Percentiles rank a stretch among this genome's conserved stretches.
Conservation (phyloP, 202 grass and related monocot genomes). For the Setaria italica region DNA sequence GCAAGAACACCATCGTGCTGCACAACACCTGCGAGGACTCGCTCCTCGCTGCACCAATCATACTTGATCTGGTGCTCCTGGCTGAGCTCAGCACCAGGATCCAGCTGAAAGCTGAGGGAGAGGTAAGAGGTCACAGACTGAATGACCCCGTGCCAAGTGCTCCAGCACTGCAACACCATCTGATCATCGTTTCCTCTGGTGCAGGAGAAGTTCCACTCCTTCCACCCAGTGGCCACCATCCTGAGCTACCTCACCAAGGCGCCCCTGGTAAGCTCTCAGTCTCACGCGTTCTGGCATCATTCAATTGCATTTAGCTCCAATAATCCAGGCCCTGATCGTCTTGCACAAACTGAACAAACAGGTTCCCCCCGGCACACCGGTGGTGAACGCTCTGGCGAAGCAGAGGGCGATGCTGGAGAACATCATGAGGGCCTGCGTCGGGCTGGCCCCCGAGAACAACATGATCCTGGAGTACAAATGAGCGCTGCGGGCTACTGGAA, state of each 20-base stretch:
- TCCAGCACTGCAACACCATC: background rate
- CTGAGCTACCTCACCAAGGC: conserved; percentile 98
- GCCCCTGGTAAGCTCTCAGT: conserved; percentile 66
- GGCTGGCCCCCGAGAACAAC: conserved; percentile 92
- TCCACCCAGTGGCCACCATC: conserved; percentile 94
- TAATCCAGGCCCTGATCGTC: background rate
- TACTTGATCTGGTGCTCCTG: conserved; percentile 91
- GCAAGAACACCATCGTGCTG: conserved; percentile 86
- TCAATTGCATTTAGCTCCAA: background rate
- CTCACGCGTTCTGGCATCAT: background rate
- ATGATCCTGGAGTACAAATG: conserved; percentile 99
- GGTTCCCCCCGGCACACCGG: conserved; percentile 95
- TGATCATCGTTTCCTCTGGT: background rate
- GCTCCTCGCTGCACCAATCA: conserved; percentile 84
- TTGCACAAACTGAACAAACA: conserved; percentile 37
- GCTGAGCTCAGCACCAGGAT: conserved; percentile 97
- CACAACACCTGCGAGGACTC: conserved; percentile 99
- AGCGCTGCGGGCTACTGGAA: conserved; percentile 7
- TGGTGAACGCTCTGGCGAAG: conserved; percentile 94
- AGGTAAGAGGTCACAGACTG: conserved; percentile 49
- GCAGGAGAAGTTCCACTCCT: conserved; percentile 98
- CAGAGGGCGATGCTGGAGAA: conserved; percentile 99
- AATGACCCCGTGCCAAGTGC: background rate
- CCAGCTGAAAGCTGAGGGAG: conserved; percentile 81
- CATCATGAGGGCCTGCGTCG: conserved; percentile 95